Percentiles rank a stretch among this genome's conserved stretches.
phyloP scores from a whole-genome alignment of 768 basidiomycete genomes.

The Mycena galericulata region DNA sequence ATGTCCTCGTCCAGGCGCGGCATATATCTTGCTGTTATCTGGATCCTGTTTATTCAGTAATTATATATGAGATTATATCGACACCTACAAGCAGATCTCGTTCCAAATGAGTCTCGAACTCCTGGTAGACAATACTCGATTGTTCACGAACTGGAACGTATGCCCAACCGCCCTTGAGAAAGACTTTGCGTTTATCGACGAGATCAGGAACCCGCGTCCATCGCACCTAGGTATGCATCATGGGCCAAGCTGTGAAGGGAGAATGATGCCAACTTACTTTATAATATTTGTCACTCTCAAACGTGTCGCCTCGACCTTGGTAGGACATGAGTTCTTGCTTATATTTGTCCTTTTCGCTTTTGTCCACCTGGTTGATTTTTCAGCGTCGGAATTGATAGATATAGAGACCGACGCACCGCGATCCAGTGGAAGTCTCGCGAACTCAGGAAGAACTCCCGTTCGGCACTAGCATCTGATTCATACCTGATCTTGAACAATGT shows the following conservation, averaged over 20 bases:
- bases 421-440: conserved; percentile 75
- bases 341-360: conserved; percentile 65
- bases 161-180: conserved; percentile 85
- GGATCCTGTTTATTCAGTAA: conserved; percentile 8
- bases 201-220: conserved; percentile 97
- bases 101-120: conserved; percentile 80
- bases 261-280: conserved; percentile 65
- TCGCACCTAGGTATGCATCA: conserved; percentile 70
- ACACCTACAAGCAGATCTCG: conserved; percentile 78
- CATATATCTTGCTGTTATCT: conserved; percentile 88
- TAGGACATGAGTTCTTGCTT: conserved; percentile 58
- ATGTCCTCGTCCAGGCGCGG: conserved; percentile 96
- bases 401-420: conserved; percentile 53
- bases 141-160: conserved; percentile 85
- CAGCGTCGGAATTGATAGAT: conserved; percentile 1
- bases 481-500: conserved; percentile 88
- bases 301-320: conserved; percentile 50
- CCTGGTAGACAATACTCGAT: conserved; percentile 88
- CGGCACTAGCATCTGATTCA: conserved; percentile 68
- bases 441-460: conserved; percentile 74
- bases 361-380: conserved; percentile 60
- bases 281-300: conserved; percentile 73
- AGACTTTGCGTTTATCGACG: conserved; percentile 83
- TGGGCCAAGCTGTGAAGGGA: neutral
- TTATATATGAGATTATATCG: neutral